Conservation (phyloP, 305 asterid species). For the Monarda citriodora region DNA sequence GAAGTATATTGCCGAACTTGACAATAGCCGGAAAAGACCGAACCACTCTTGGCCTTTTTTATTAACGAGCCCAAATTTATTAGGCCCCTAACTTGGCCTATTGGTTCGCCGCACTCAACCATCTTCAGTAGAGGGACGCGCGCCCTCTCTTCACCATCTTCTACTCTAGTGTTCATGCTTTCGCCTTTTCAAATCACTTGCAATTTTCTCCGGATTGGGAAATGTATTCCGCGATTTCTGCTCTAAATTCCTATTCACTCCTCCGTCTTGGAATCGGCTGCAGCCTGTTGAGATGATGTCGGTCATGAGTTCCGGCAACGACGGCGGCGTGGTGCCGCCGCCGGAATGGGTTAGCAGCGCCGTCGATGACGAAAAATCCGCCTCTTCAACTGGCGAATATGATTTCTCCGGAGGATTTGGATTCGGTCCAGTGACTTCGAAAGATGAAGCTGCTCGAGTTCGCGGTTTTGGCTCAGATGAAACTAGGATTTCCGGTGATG, state of each 20-base stretch:
- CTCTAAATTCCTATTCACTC: background rate
- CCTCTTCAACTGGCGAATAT: slow-evolving; percentile 10
- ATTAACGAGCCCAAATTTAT: too few relatives aligned
- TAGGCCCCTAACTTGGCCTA: too few relatives aligned
- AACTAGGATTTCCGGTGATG: slow-evolving; percentile 15
- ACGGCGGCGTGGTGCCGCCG: slow-evolving; percentile 20
- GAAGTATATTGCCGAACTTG: too few relatives aligned
- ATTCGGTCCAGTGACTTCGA: slow-evolving; percentile 8
- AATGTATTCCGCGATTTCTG: slow-evolving; percentile 8
- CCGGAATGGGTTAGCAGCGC: slow-evolving; percentile 10
- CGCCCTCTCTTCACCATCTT: slow-evolving; percentile 12
- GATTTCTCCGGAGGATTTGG: slow-evolving; percentile 11
- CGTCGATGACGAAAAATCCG: slow-evolving; percentile 3
- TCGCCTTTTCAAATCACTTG: slow-evolving; percentile 1
- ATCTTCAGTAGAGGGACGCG: background rate
- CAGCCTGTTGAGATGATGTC: slow-evolving; percentile 24
- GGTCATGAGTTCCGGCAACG: slow-evolving; percentile 17
- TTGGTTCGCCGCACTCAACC: too few relatives aligned
- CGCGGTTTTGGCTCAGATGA: slow-evolving; percentile 14
- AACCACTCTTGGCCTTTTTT: too few relatives aligned
- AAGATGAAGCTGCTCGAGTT: slow-evolving; percentile 20
- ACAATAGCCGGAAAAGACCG: too few relatives aligned
- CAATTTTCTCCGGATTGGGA: slow-evolving; percentile 5
- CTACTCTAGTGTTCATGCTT: slow-evolving; percentile 26
- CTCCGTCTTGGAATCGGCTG: slow-evolving; percentile 5